Base-by-base conservation (phyloP, 1,139 yeast species). In the Candida dubliniensis region DNA sequence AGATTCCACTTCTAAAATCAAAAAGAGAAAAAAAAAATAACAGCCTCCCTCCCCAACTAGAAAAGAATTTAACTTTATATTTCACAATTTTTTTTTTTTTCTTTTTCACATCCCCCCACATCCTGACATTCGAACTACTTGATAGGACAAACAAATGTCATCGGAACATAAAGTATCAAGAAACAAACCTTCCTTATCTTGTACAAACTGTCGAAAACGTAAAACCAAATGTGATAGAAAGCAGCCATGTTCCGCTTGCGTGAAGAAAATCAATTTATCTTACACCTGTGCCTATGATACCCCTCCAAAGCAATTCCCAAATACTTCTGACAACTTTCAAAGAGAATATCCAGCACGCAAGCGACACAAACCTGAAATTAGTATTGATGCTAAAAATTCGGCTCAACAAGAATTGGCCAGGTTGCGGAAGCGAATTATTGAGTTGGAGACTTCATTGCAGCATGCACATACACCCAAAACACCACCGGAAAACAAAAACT, bases 191-290 rank as follows among this genome's bases (percentile, higher is more conserved):
- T 56, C 43, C 46, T 60, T 43, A 6, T 70, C 64, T 4, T 67
- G 72, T 44, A 53, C 51, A 14, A 56, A 56, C 37, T 67, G 72
- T 48, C 61, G 61, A 42, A 50, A 55, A 30, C 55, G 61, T 41
- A 64, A 67, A 51, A 60, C 63, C 44, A 61, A 58, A 40, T 67
- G 71, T 52, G 67, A 67, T 45, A 56, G 60, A 39, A 55, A 53
- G 6, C 43, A 46, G 12, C 71, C 71, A 0, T 66, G 71, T 46
- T 49, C 58, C 4, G 56, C 59, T 9, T 67, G 71, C 47, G 54
- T 55, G 12, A 31, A 31, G 30, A 59, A 56, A 42, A 47, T 56
- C 38, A 55, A 59, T 33, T 45, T 53, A 11, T 50, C 48, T 6
- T 49, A 46, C 25, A 36, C 52, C 13, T 66, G 71, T 45, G 38